Conservation (phyloP, 148 eudicot species). For the Cornus suecica region DNA sequence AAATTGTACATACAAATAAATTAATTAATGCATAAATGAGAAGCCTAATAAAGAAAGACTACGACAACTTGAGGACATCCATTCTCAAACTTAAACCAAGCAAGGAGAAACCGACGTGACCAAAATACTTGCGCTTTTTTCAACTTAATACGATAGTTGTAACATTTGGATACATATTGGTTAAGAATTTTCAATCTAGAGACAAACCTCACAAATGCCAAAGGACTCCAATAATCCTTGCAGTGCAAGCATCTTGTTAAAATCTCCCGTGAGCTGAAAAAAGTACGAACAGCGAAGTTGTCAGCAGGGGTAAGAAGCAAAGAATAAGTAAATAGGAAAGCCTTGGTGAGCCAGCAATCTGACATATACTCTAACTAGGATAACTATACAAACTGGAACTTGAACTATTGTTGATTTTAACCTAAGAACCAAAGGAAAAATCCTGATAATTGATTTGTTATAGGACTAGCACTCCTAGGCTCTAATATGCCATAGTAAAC, state of each 20-base stretch:
- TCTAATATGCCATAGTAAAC: too few species aligned
- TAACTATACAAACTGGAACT: neutral
- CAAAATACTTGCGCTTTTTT: neutral
- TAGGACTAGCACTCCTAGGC: too few species aligned
- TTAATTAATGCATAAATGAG: neutral
- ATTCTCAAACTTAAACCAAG: too few species aligned
- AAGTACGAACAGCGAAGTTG: neutral
- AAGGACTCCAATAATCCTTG: constrained; percentile 78
- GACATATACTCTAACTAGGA: neutral
- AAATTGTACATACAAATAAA: neutral
- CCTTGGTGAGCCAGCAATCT: neutral
- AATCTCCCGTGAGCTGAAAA: constrained; percentile 71
- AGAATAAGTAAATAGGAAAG: neutral
- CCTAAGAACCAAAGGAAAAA: too few species aligned
- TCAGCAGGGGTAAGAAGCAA: neutral
- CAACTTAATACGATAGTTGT: neutral
- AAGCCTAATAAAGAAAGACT: too few species aligned
- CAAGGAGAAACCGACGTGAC: neutral
- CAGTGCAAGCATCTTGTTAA: constrained; percentile 77
- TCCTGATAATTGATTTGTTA: too few species aligned
- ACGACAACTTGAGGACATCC: neutral
- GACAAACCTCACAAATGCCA: constrained; percentile 87
- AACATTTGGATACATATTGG: neutral
- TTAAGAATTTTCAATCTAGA: neutral
- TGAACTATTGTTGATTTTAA: too few species aligned